These are phyloP conservation scores for Filobasidium floriforme DNA, from an alignment of 768 basidiomycete species.

Conservation along the genomic window DNA sequence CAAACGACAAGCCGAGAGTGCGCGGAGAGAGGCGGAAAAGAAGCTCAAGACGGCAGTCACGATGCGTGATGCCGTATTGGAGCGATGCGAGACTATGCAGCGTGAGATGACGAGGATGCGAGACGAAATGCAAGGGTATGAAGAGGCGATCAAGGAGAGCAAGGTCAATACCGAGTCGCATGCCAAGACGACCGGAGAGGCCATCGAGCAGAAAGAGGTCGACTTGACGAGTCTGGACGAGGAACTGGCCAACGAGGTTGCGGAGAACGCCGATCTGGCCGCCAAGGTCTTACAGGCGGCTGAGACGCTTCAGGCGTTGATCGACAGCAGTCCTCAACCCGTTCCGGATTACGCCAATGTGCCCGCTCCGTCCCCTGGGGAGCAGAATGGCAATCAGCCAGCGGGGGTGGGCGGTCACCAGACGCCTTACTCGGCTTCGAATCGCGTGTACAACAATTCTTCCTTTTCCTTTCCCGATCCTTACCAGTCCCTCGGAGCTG, in stretches of 20 bases:
- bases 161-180: slow-evolving; percentile 53
- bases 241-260: slow-evolving; percentile 52
- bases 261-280: slow-evolving; percentile 52
- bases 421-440: neutral
- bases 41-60: slow-evolving; percentile 64
- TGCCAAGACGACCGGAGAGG: slow-evolving; percentile 56
- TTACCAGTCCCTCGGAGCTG: neutral
- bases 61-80: slow-evolving; percentile 53
- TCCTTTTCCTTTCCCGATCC: neutral
- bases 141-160: slow-evolving; percentile 57
- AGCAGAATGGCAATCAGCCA: slow-evolving; percentile 6
- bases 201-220: slow-evolving; percentile 55
- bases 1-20: slow-evolving; percentile 70
- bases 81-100: slow-evolving; percentile 31
- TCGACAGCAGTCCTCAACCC: slow-evolving; percentile 55
- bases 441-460: neutral
- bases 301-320: slow-evolving; percentile 57
- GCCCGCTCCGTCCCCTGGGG: slow-evolving; percentile 46
- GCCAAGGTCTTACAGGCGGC: slow-evolving; percentile 62
- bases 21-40: slow-evolving; percentile 79
- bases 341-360: slow-evolving; percentile 57
- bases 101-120: slow-evolving; percentile 36
- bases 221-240: slow-evolving; percentile 49
- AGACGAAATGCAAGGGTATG: slow-evolving; percentile 47
- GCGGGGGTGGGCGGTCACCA: neutral